A percentile compares a stretch with the other conserved stretches of the same genome.
Conservation (phyloP, 2,329 filamentous ascomycete genomes). For the Tolypocladium paradoxum region DNA sequence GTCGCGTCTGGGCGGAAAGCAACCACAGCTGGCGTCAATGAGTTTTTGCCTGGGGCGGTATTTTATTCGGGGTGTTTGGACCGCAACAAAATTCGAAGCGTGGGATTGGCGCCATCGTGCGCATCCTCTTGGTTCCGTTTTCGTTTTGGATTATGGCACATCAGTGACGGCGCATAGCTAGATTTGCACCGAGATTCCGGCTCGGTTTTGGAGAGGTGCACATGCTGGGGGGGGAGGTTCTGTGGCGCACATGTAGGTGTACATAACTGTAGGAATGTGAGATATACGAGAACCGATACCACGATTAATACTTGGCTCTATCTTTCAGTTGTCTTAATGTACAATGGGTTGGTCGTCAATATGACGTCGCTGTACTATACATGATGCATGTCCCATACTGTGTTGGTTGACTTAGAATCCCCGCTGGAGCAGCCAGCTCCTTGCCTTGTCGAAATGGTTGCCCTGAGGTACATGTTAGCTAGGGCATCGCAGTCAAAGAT, state of each 20-base stretch:
- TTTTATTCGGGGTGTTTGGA: background rate
- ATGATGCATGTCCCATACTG: background rate
- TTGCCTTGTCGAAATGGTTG: slow-evolving; percentile 16
- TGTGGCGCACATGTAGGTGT: slow-evolving; percentile 8
- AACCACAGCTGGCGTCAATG: slow-evolving; percentile 24
- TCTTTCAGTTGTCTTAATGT: slow-evolving; percentile 5
- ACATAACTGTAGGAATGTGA: slow-evolving; percentile 12
- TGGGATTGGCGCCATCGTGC: background rate
- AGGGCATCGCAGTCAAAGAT: background rate
- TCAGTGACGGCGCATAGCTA: slow-evolving; percentile 11
- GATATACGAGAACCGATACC: slow-evolving; percentile 14
- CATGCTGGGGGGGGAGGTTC: background rate
- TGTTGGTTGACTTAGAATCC: slow-evolving; percentile 20
- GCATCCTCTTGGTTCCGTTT: background rate
- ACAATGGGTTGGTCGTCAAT: slow-evolving; percentile 5
- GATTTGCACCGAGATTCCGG: slow-evolving; percentile 9
- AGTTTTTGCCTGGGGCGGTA: background rate
- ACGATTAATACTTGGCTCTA: slow-evolving; percentile 7
- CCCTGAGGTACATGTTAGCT: slow-evolving; percentile 17
- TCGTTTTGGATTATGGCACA: slow-evolving; percentile 4
- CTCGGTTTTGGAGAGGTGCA: slow-evolving; percentile 7
- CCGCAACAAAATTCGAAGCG: background rate
- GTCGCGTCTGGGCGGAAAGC: slow-evolving; percentile 19
- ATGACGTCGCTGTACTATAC: slow-evolving; percentile 5
- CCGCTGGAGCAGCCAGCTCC: slow-evolving; percentile 20